A percentile compares a stretch with the other conserved stretches of the same genome.
phyloP scores from a whole-genome alignment of 2,329 filamentous ascomycete genomes.

The Paraphoma chrysanthemicola region DNA sequence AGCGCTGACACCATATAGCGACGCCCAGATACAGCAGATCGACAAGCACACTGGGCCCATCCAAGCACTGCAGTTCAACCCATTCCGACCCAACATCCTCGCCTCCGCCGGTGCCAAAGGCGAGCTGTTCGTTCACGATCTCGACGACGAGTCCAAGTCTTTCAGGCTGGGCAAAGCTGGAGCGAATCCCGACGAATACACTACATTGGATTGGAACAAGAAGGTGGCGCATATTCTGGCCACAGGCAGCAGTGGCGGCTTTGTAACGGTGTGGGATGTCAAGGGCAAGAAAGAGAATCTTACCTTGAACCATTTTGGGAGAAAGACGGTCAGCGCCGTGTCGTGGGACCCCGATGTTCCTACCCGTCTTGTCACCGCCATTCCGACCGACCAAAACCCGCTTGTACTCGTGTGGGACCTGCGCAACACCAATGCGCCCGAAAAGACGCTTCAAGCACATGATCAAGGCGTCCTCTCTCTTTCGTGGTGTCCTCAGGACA shows the following conservation, averaged over 20 bases:
- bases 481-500: conserved; percentile 94
- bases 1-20: conserved; percentile 53
- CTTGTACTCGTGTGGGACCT: conserved; percentile 94
- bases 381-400: conserved; percentile 85
- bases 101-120: conserved; percentile 94
- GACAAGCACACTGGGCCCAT: conserved; percentile 91
- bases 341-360: conserved; percentile 95
- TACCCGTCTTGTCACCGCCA: conserved; percentile 92
- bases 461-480: conserved; percentile 92
- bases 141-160: conserved; percentile 86
- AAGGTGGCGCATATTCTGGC: conserved; percentile 97
- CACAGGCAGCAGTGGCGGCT: conserved; percentile 89
- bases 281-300: conserved; percentile 98
- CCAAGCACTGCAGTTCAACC: conserved; percentile 97
- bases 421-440: conserved; percentile 93
- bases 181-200: conserved; percentile 91
- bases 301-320: conserved; percentile 86
- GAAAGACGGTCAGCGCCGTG: conserved; percentile 93
- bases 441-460: conserved; percentile 87
- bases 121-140: conserved; percentile 93
- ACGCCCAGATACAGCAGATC: conserved; percentile 84
- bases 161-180: conserved; percentile 88
- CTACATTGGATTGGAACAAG: conserved; percentile 97
- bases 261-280: conserved; percentile 98
- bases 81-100: conserved; percentile 85